phyloP scores from a whole-genome alignment of 129 eudicot species.

The Flaveria linearis region DNA sequence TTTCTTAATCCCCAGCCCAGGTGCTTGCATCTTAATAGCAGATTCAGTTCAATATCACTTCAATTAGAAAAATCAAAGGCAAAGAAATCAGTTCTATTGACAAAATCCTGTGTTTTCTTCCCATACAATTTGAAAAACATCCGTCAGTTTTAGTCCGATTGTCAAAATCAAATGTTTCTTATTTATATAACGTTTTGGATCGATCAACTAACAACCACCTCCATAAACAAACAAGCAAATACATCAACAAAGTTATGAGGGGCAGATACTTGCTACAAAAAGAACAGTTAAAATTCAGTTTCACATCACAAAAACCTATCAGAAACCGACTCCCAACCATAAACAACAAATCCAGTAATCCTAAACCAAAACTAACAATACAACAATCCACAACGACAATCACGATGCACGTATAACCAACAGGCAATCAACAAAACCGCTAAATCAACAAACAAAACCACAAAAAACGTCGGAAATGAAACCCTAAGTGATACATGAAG shows the following conservation, averaged over 20 bases:
- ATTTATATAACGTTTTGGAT: background rate
- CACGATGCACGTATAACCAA: background rate
- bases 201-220: background rate
- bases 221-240: background rate
- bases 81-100: background rate
- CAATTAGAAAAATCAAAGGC: background rate
- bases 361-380: background rate
- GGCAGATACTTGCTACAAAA: too few species aligned
- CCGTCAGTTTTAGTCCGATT: background rate
- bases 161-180: background rate
- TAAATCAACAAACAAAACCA: background rate
- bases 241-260: background rate
- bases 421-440: background rate
- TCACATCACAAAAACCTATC: background rate
- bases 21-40: background rate
- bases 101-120: background rate
- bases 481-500: background rate
- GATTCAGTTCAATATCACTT: background rate
- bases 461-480: background rate
- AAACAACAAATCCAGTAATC: background rate
- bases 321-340: constrained; percentile 3
- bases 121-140: background rate
- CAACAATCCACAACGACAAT: constrained; percentile 2
- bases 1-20: background rate
- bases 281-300: background rate